phyloP scores from a whole-genome alignment of 768 basidiomycete species.

The Suillus americanus region DNA sequence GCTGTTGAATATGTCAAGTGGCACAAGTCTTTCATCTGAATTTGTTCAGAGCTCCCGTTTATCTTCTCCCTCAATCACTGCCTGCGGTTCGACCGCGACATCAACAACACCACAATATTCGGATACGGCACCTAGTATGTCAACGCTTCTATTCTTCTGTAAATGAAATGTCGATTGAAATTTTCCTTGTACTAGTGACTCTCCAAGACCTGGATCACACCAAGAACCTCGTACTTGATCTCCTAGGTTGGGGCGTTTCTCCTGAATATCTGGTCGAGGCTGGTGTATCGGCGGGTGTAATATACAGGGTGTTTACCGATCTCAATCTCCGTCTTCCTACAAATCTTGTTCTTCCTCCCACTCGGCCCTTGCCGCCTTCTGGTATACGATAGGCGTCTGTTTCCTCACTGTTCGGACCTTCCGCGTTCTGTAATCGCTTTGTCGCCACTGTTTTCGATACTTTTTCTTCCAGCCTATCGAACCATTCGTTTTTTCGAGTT shows the following conservation, averaged over 20 bases:
- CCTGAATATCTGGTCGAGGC: conserved; percentile 47
- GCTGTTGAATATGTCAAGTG: background rate
- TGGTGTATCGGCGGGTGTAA: conserved; percentile 40
- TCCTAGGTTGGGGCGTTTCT: conserved; percentile 54
- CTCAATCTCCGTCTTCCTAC: conserved; percentile 38
- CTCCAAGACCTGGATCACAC: conserved; percentile 41
- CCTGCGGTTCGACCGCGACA: background rate
- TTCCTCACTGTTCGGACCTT: conserved; percentile 1
- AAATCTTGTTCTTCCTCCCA: conserved; percentile 12
- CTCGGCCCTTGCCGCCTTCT: background rate
- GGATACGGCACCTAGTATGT: conserved; percentile 12
- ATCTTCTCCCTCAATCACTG: background rate
- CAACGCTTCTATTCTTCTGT: background rate
- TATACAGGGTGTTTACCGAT: conserved; percentile 44
- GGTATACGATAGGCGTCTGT: conserved; percentile 3
- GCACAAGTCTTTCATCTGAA: background rate
- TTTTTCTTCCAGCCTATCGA: background rate
- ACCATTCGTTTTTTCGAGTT: background rate
- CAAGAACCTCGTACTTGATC: conserved; percentile 49
- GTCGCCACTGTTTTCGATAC: background rate
- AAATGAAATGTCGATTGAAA: conserved; percentile 3
- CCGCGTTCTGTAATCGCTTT: background rate
- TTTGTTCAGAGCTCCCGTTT: background rate
- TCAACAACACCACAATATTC: background rate
- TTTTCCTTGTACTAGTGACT: conserved; percentile 35